Base-by-base conservation (phyloP, 306 rosid species). In the Clitoria ternatea region DNA sequence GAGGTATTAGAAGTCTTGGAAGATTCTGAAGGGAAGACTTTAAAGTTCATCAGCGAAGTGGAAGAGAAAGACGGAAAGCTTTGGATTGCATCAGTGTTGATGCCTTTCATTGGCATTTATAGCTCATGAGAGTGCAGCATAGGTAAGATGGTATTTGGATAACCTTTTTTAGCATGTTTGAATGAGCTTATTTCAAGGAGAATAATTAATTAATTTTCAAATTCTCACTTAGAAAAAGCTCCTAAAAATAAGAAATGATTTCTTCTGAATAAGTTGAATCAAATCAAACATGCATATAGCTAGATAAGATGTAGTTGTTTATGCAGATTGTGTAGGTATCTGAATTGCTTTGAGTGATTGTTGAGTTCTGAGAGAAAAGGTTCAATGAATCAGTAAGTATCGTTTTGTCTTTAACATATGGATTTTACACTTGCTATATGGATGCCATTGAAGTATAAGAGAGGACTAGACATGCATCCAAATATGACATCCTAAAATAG, bases 11-110 rank as follows among this genome's bases (percentile, higher is more conserved):
- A 84, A 74, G 83, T 84, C 13, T 75, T 94, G 77, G 97, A 94
- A 84, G 97, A 94, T 73, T 52, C 70, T 73, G 95, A 87, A 43
- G 97, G 99, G 39, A 87, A 77, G 60, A 77, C 81, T 12, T 32
- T 90, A 39, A 94, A 74, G 81, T 87, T 85, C 75, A 75, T 89
- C 22, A 90, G 97, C 47, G 97, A 94, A 83, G 84, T 91, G 68
- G 97, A 87, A 77, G 99, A 91, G 86, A 90, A 42, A 72, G 96
- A 90, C 70, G 97, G 97, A 63, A 81, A 84, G 74, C 85, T 94
- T 7, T 90, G 97, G 97, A 81, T 94, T 33, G 96, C 86, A 56
- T 94, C 97, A 4, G 97, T 89, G 24, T 69, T 94, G 27, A 85
- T 82, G 98, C 89, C 98, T 27, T 91, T 69, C 43, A 12, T 94